Evolutionary conservation across 768 basidiomycete genomes (phyloP).

Genomic region (Kwoniella bestiolae): DNA sequence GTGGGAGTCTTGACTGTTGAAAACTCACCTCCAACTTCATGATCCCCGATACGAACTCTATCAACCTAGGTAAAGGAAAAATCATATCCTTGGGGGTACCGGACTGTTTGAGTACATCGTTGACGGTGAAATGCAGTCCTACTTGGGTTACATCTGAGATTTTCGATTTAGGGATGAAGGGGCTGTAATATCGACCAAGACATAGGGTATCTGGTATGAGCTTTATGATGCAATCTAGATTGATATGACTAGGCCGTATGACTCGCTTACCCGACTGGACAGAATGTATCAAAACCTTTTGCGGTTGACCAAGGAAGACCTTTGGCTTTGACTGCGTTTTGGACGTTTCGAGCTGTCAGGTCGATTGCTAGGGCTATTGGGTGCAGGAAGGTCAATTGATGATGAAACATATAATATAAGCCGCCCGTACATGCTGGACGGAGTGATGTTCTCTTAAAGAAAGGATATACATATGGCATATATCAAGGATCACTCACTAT

Average conservation of each 20-base stretch:
- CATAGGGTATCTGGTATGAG: neutral
- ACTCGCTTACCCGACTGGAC: constrained; percentile 73
- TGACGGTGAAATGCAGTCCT: constrained; percentile 78
- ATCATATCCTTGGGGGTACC: constrained; percentile 89
- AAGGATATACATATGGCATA: neutral
- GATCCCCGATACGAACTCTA: constrained; percentile 90
- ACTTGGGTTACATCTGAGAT: constrained; percentile 77
- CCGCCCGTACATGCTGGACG: too few relatives aligned
- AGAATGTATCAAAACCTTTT: constrained; percentile 97
- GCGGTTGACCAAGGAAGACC: constrained; percentile 97
- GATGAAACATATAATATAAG: too few relatives aligned
- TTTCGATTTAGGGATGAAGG: constrained; percentile 76
- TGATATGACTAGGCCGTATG: neutral
- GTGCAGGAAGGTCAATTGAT: too few relatives aligned
- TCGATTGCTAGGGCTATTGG: constrained; percentile 83
- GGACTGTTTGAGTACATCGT: constrained; percentile 79
- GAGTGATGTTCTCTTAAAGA: too few relatives aligned
- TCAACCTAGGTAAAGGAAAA: constrained; percentile 82
- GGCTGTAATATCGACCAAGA: constrained; percentile 60
- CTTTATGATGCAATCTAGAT: too few relatives aligned
- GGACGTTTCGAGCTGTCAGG: constrained; percentile 94
- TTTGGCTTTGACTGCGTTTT: constrained; percentile 86
- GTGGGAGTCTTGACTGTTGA: neutral
- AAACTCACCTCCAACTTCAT: constrained; percentile 86
- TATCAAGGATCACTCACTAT: constrained; percentile 64